Base-by-base conservation (phyloP, 1,139 yeast genomes). In the Kodamaea suecica region DNA sequence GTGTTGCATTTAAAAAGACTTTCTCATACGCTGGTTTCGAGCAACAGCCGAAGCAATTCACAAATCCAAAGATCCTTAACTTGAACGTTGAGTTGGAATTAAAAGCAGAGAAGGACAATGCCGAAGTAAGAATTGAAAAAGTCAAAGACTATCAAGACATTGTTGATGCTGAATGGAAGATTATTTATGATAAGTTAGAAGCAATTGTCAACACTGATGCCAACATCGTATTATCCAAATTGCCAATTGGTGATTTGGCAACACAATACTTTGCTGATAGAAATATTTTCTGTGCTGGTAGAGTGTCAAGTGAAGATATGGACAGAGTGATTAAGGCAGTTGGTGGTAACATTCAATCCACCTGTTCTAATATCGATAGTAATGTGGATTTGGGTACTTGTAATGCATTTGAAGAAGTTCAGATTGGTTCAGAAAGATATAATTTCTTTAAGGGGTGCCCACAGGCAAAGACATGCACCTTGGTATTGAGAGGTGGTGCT, bases 91-190 rank as follows among this genome's bases (percentile, higher is more conserved):
- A 92, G 60, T 73, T 92, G 47, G 99, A 92, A 66, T 77, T 92
- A 55, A 92, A 92, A 67, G 97, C 98, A 2, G 99, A 92, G 65
- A 90, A 87, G 67, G 99, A 92, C 61, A 92, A 92, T 57, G 99
- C 99, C n/a, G 99, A 92, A 68, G 97, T 92, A 21, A 78, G 98
- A 50, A 95, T 92, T 35, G 95, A 87, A 52, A 84, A 88, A 57
- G 97, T 92, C 35, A 77, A 80, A 41, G 97, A 92, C 52, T 92
- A 94, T 63, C 98, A 92, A 66, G 90, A 84, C 26, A 84, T 92
- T 39, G 99, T 92, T 25, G 97, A 92, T 63, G 98, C 99, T 17
- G 99, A 92, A 63, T 92, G 98, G 97, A 80, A 86, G 58, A 85
- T 92, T 45, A 92, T 92, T 47, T 74, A 86, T 53, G 76, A 84